A percentile compares a stretch with the other conserved stretches of the same genome.
phyloP scores from a whole-genome alignment of 768 basidiomycete genomes.

The Suillus placidus region DNA sequence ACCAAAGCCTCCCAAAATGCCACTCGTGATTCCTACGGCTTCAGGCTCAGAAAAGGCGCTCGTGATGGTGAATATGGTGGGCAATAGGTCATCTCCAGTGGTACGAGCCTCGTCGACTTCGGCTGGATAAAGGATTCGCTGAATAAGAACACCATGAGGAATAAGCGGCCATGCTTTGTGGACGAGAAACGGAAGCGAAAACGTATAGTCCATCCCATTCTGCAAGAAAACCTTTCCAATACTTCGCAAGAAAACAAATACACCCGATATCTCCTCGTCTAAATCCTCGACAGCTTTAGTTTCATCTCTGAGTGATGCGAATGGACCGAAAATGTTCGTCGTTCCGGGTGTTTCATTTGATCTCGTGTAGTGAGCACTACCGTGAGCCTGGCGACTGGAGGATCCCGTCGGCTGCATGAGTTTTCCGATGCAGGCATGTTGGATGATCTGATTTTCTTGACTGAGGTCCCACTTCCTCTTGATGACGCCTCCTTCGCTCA shows the following conservation, averaged over 20 bases:
- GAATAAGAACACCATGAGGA: conserved; percentile 80
- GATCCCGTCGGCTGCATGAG: conserved; percentile 54
- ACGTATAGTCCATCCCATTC: conserved; percentile 75
- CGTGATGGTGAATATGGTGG: conserved; percentile 79
- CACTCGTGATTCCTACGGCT: conserved; percentile 66
- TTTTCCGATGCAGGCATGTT: conserved; percentile 79
- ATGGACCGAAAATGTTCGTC: conserved; percentile 44
- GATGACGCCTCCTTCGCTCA: conserved; percentile 70
- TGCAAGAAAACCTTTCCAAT: conserved; percentile 71
- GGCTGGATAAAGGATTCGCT: conserved; percentile 66
- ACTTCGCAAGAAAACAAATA: conserved; percentile 79
- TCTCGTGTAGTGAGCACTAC: conserved; percentile 32
- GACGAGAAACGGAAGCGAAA: conserved; percentile 80
- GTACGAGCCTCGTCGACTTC: conserved; percentile 68
- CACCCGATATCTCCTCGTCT: conserved; percentile 50
- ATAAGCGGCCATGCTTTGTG: conserved; percentile 76
- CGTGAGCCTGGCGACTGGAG: conserved; percentile 26
- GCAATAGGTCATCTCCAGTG: conserved; percentile 70
- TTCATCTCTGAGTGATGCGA: conserved; percentile 31
- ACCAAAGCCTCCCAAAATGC: conserved; percentile 52
- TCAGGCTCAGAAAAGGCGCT: conserved; percentile 77
- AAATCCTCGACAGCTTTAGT: conserved; percentile 38
- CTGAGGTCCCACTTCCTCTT: conserved; percentile 74
- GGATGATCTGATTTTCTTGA: conserved; percentile 72
- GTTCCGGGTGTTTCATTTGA: conserved; percentile 21